Conservation (phyloP, 306 rosid genomes). For the Corylus heterophylla region DNA sequence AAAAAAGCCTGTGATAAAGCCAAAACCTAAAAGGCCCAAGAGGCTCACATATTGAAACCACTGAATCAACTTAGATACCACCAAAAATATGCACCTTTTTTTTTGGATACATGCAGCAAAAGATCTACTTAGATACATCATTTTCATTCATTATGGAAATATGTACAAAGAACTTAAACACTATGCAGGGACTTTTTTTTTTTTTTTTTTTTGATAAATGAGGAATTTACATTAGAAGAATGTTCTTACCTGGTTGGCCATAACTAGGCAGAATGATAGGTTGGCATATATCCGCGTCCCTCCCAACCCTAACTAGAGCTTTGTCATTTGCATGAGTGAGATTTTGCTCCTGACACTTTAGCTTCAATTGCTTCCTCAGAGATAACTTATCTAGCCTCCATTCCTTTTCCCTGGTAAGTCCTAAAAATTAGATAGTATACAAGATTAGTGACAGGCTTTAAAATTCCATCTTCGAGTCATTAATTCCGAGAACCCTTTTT, state of each 20-base stretch:
- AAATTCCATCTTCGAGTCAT: slow-evolving; percentile 9
- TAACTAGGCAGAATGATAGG: slow-evolving; percentile 39
- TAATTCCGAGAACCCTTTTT: slow-evolving; percentile 23
- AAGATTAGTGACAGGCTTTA: slow-evolving; percentile 24
- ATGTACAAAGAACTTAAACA: not conserved
- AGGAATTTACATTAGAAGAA: slow-evolving; percentile 8
- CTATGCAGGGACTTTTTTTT: not conserved
- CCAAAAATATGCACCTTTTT: not conserved
- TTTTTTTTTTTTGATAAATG: not conserved
- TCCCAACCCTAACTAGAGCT: slow-evolving; percentile 53
- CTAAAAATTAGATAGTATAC: slow-evolving; percentile 49
- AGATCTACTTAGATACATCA: not conserved
- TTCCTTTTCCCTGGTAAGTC: slow-evolving; percentile 67
- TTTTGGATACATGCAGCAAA: not conserved
- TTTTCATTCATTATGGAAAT: not conserved
- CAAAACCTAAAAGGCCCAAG: not conserved
- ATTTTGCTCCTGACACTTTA: slow-evolving; percentile 91
- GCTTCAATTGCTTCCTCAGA: slow-evolving; percentile 84
- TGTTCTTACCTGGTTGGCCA: slow-evolving; percentile 62
- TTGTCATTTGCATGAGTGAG: slow-evolving; percentile 51
- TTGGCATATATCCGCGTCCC: slow-evolving; percentile 47
- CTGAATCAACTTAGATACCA: not conserved
- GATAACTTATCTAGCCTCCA: slow-evolving; percentile 87
- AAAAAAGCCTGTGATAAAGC: not conserved
- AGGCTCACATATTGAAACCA: not conserved